Percentiles rank a stretch among this genome's conserved stretches.
These are phyloP conservation scores for Graphilbum fragrans DNA, from an alignment of 2,329 filamentous ascomycete genomes.

Conservation along the genomic window DNA sequence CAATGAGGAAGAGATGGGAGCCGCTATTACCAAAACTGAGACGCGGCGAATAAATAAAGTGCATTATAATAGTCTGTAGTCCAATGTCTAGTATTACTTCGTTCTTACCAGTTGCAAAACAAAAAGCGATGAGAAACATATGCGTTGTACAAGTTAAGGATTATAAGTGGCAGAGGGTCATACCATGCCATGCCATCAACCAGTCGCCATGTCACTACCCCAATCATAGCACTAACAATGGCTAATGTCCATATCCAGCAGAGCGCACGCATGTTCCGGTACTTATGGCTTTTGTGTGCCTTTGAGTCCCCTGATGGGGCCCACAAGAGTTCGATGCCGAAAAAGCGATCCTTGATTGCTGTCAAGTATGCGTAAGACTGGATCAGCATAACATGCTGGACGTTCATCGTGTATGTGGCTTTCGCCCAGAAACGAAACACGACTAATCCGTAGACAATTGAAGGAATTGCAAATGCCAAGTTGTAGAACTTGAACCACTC, in stretches of 20 bases:
- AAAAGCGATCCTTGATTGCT: constrained; percentile 5
- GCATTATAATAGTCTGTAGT: background rate
- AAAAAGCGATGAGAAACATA: constrained; percentile 3
- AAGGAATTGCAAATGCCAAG: constrained; percentile 3
- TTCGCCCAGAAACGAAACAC: constrained; percentile 5
- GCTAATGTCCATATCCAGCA: constrained; percentile 3
- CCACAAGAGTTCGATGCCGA: constrained; percentile 5
- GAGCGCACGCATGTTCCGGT: constrained; percentile 5
- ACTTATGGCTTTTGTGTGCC: constrained; percentile 6
- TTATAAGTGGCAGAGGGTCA: constrained; percentile 1
- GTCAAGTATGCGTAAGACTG: constrained; percentile 5
- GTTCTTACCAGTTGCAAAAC: constrained; percentile 5
- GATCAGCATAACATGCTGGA: constrained; percentile 5
- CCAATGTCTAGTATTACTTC: background rate
- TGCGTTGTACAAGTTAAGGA: constrained; percentile 2
- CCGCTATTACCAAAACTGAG: no score
- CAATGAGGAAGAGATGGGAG: background rate
- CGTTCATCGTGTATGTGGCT: constrained; percentile 3
- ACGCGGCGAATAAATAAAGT: no score
- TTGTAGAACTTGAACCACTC: constrained; percentile 6
- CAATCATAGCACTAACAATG: background rate
- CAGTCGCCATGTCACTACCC: background rate
- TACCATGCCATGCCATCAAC: constrained; percentile 1
- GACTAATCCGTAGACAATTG: constrained; percentile 1
- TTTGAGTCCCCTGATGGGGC: constrained; percentile 3